Conservation (phyloP, 805 yeast genomes). For the Yamadazyma kitorensis region DNA sequence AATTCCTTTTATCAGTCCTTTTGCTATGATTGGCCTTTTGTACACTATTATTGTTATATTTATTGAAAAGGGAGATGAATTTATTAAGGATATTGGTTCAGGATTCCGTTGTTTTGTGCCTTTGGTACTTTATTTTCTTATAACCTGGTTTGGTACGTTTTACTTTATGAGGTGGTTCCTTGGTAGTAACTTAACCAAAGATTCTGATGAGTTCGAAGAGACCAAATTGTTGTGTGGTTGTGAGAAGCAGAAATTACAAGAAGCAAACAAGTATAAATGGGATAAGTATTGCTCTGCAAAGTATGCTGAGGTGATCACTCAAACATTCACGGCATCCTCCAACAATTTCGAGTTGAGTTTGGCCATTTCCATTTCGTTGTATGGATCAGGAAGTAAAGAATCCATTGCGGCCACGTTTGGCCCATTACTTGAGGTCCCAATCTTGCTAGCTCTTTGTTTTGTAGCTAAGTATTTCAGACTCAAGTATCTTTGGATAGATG, state of each 20-base stretch:
- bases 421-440: constrained; percentile 58
- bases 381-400: constrained; percentile 50
- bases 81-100: constrained; percentile 45
- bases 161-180: constrained; percentile 25
- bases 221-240: constrained; percentile 33
- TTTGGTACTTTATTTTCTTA: constrained; percentile 43
- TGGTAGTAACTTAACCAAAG: neutral
- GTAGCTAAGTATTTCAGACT: constrained; percentile 32
- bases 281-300: constrained; percentile 32
- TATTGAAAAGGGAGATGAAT: constrained; percentile 47
- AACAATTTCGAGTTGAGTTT: constrained; percentile 57
- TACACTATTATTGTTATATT: constrained; percentile 52
- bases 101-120: constrained; percentile 53
- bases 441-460: constrained; percentile 37
- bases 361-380: constrained; percentile 51
- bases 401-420: constrained; percentile 61
- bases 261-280: constrained; percentile 15
- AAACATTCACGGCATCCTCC: constrained; percentile 55
- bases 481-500: constrained; percentile 27
- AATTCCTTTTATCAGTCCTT: constrained; percentile 44
- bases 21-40: constrained; percentile 50
- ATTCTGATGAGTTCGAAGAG: constrained; percentile 13
- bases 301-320: constrained; percentile 45
- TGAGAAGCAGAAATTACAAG: constrained; percentile 22
- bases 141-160: constrained; percentile 47